Conservation (phyloP, 2,329 filamentous ascomycete genomes). For the Talaromyces sp. region DNA sequence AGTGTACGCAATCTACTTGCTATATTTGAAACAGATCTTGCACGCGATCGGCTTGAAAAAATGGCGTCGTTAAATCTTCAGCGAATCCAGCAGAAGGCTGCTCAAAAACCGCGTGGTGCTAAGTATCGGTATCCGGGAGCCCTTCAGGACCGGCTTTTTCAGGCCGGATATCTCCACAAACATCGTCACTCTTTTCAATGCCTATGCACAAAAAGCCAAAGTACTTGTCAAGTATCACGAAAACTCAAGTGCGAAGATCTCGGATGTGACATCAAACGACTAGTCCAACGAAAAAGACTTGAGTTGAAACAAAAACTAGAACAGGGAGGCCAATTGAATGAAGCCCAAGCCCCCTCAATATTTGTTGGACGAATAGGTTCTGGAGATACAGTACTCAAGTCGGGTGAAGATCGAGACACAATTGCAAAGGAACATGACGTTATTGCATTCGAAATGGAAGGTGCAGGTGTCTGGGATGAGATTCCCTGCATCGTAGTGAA, state of each 20-base stretch:
- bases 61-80: neutral
- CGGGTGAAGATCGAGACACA: constrained; percentile 28
- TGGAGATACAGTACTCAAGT: constrained; percentile 18
- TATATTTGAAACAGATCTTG: neutral
- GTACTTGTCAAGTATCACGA: neutral
- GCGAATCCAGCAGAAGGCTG: neutral
- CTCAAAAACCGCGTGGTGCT: neutral
- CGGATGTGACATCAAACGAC: neutral
- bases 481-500: constrained; percentile 15
- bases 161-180: neutral
- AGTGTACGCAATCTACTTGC: neutral
- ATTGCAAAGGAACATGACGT: constrained; percentile 20
- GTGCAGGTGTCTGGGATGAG: constrained; percentile 13
- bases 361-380: constrained; percentile 16
- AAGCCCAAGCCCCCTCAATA: neutral
- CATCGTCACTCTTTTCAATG: neutral
- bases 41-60: neutral
- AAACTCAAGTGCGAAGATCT: neutral
- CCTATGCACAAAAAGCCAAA: neutral
- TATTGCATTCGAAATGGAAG: constrained; percentile 19
- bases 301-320: neutral
- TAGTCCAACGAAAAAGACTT: neutral
- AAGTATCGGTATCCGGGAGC: neutral
- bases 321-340: neutral
- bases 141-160: neutral